Evolutionary conservation across 78 protist genomes (phyloP), one percentile per base, ranked within the genome.

Genomic region (Emiliania huxleyi): DNA sequence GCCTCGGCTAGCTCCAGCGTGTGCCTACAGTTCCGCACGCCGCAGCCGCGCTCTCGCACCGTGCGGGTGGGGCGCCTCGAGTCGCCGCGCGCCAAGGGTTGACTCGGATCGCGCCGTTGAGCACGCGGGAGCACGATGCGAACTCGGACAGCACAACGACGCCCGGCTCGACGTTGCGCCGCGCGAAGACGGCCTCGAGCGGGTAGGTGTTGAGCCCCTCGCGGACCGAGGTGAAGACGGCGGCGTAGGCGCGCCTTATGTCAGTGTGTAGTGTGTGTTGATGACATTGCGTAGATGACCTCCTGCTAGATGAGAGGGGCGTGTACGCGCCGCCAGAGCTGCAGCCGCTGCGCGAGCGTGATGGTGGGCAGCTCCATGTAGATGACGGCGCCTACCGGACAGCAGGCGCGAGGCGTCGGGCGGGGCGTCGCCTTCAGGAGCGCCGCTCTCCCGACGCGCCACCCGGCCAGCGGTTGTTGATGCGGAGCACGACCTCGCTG

Each of bases 21-120:
- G 37, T 40, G 0, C n/a, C n/a, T n/a, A n/a, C n/a, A n/a, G n/a
- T n/a, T n/a, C n/a, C n/a, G n/a, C n/a, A n/a, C n/a, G n/a, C n/a
- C n/a, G n/a, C n/a, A n/a, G n/a, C n/a, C n/a, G n/a, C n/a, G n/a
- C n/a, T n/a, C n/a, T n/a, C n/a, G n/a, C n/a, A n/a, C n/a, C n/a
- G n/a, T n/a, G n/a, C n/a, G n/a, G n/a, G n/a, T n/a, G n/a, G n/a
- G n/a, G n/a, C n/a, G n/a, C n/a, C n/a, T n/a, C n/a, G n/a, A n/a
- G n/a, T n/a, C n/a, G n/a, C n/a, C n/a, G n/a, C n/a, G n/a, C n/a
- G n/a, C 87, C 87, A 79, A 2, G 52, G 55, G 35, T 79, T 79
- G 37, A 79, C 35, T 3, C 87, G 87, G 12, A 79, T 33, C 46
- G 87, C 87, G 46, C 87, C 87, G 35, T 79, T 79, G 55, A 79